Percentiles rank a stretch among this genome's conserved stretches.
phyloP scores from a whole-genome alignment of 768 basidiomycete genomes.

The Pulveroboletus ravenelii region DNA sequence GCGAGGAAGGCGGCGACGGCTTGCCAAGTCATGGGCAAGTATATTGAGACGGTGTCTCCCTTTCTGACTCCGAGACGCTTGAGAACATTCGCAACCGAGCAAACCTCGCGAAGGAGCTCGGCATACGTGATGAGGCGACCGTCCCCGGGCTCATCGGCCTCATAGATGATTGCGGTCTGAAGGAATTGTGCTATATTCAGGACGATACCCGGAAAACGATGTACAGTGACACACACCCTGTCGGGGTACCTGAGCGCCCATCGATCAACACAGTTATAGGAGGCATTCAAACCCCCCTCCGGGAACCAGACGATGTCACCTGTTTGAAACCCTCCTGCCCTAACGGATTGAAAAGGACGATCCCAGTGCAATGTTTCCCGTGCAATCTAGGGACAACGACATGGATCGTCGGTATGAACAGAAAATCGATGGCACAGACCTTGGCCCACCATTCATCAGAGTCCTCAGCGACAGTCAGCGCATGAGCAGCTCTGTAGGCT shows the following conservation, averaged over 20 bases:
- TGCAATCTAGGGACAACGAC: constrained; percentile 46
- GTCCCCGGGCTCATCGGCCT: constrained; percentile 89
- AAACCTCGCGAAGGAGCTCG: constrained; percentile 88
- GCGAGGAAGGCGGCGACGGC: constrained; percentile 96
- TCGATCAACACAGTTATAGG: constrained; percentile 97
- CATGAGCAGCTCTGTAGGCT: constrained; percentile 67
- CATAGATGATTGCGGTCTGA: constrained; percentile 94
- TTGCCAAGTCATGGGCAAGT: constrained; percentile 94
- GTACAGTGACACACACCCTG: constrained; percentile 43
- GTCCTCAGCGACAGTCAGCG: constrained; percentile 66
- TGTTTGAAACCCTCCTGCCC: constrained; percentile 73
- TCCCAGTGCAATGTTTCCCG: constrained; percentile 80
- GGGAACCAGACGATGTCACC: constrained; percentile 97
- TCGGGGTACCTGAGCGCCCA: constrained; percentile 91
- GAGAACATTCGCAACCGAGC: constrained; percentile 85
- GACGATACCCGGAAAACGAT: neutral
- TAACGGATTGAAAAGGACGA: constrained; percentile 82
- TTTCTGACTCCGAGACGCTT: constrained; percentile 87
- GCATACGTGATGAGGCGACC: constrained; percentile 74
- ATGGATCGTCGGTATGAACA: neutral
- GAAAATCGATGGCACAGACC: constrained; percentile 34
- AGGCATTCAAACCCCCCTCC: constrained; percentile 86
- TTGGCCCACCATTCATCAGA: constrained; percentile 88
- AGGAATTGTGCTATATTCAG: neutral
- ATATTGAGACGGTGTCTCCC: constrained; percentile 91